Percentiles rank a stretch among this genome's conserved stretches.
Conservation (phyloP, 768 basidiomycete genomes). For the Psilocybe cyanescens region DNA sequence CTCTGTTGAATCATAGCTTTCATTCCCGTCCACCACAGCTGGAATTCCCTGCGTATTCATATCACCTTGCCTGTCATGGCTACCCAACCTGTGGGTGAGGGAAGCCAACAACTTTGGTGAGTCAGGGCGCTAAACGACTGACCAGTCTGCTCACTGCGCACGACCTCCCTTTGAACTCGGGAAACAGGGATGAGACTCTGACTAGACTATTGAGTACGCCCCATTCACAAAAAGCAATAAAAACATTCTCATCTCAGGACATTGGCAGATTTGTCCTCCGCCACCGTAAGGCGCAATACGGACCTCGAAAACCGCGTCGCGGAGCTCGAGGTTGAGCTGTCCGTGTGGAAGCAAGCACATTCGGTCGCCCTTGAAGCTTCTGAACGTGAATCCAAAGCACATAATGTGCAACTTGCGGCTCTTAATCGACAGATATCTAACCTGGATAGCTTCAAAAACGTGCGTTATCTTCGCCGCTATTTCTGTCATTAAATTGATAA, state of each 20-base stretch:
- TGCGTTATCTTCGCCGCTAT: conserved; percentile 23
- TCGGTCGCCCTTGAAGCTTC: conserved; percentile 62
- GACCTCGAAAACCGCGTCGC: conserved; percentile 67
- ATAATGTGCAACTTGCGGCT: conserved; percentile 68
- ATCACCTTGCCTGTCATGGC: conserved; percentile 51
- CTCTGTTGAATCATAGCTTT: conserved; percentile 44
- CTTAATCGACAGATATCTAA: conserved; percentile 68
- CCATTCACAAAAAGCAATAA: conserved; percentile 5
- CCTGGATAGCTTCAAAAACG: conserved; percentile 55
- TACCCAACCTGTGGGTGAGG: conserved; percentile 57
- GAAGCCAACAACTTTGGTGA: conserved; percentile 69
- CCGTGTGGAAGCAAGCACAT: conserved; percentile 75
- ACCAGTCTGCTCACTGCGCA: conserved; percentile 2
- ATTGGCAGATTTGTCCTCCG: conserved; percentile 59
- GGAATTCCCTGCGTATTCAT: conserved; percentile 27
- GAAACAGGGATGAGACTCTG: conserved; percentile 67
- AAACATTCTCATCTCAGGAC: conserved; percentile 10
- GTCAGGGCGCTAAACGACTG: conserved; percentile 29
- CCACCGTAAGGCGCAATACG: conserved; percentile 64
- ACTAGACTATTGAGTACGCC: conserved; percentile 59
- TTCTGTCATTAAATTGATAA: conserved; percentile 2
- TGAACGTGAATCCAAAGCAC: conserved; percentile 65
- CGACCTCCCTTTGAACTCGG: conserved; percentile 13
- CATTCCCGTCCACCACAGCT: conserved; percentile 42
- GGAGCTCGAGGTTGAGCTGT: conserved; percentile 71